Base-by-base conservation (phyloP, 768 basidiomycete genomes). In the Mycena epipterygia region DNA sequence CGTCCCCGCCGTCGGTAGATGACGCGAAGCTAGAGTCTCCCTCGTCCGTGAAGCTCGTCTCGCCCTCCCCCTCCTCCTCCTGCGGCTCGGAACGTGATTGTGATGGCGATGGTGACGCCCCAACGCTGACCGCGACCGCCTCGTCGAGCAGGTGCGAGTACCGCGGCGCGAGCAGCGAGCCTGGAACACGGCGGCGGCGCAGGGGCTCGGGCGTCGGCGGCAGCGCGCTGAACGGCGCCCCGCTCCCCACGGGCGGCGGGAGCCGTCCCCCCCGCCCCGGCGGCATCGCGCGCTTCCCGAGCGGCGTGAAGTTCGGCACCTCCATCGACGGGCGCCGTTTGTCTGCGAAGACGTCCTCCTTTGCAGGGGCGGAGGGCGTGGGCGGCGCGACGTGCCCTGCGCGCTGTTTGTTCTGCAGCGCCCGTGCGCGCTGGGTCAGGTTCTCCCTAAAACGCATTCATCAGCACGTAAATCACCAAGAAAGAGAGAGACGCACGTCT, bases 101-200 rank as follows among this genome's bases (percentile, higher is more conserved):
- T 7, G 44, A 41, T 23, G 16, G 39, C 3, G n/a, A 44, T 46
- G 27, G 41, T 17, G 30, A 19, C 67, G 30, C 32, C 1, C 37
- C 27, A 8, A 19, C 29, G 25, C 71, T 60, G 8, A 90, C 76
- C 0, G 81, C 77, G n/a, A 82, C 77, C 6, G 88, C 89, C 74
- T 89, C 89, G 27, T 89, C 87, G 71, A 90, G 75, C 1, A 91
- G 79, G 78, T 90, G 88, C 7, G 86, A 87, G 74, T 91, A 91
- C 25, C 88, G 77, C 9, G 89, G 89, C 1, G 87, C 89, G 1
- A 89, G 72, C 66, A 89, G 70, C 2, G 85, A 80, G 19, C 83
- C 74, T 3, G 86, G 86, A 21, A 84, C 75, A 42, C 72, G 79
- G 64, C 77, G 79, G 41, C 61, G 71, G 21, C 74, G 68, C 7